phyloP scores from a whole-genome alignment of 2,329 filamentous ascomycete species.

The Epichloe glyceriae region DNA sequence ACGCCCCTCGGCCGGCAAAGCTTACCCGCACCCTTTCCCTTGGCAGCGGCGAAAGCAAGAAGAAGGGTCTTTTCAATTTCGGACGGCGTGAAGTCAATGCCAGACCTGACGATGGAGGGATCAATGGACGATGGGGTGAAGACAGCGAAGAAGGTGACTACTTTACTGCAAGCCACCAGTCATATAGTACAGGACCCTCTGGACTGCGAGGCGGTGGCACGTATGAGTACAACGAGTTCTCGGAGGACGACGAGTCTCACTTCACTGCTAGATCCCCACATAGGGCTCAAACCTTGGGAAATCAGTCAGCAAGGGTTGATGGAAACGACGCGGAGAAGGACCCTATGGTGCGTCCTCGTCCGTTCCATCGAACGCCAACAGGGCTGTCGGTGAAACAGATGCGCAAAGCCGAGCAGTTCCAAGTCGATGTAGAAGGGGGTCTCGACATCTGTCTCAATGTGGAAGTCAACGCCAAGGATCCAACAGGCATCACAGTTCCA shows the following conservation, averaged over 20 bases:
- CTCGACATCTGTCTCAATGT: conserved; percentile 82
- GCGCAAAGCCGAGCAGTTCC: conserved; percentile 37
- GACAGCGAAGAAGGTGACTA: conserved; percentile 29
- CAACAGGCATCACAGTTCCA: conserved; percentile 73
- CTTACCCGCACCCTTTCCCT: conserved; percentile 49
- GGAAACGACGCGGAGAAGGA: conserved; percentile 10
- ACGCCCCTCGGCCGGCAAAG: conserved; percentile 25
- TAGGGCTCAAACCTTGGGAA: conserved; percentile 18
- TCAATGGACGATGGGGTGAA: conserved; percentile 40
- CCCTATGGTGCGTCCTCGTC: conserved; percentile 14
- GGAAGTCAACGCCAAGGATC: conserved; percentile 75
- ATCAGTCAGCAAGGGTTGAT: conserved; percentile 11
- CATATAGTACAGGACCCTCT: conserved; percentile 12
- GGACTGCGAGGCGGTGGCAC: conserved; percentile 29
- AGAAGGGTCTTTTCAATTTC: conserved; percentile 29
- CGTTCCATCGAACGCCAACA: conserved; percentile 59
- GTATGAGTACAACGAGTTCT: conserved; percentile 32
- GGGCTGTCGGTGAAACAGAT: conserved; percentile 50
- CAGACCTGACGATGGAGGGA: conserved; percentile 35
- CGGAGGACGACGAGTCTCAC: conserved; percentile 42
- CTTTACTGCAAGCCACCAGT: conserved; percentile 11
- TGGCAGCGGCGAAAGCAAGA: conserved; percentile 38
- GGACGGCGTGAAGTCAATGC: conserved; percentile 27
- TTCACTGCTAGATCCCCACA: conserved; percentile 33
- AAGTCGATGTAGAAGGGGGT: conserved; percentile 68